Evolutionary conservation across 805 yeast species (phyloP).

Genomic region (Yamadazyma insecticola): DNA sequence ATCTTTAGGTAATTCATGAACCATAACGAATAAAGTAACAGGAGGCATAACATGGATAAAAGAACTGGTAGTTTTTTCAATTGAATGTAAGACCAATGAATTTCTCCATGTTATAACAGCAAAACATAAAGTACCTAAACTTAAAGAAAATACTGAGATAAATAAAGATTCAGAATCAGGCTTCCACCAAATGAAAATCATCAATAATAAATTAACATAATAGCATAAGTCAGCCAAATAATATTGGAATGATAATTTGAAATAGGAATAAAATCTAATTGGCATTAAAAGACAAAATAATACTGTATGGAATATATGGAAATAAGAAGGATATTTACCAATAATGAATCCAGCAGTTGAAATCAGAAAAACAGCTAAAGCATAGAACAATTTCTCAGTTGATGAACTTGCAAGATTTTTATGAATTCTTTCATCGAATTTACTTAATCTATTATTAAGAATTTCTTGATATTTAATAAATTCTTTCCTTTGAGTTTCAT

Average conservation of each 20-base stretch:
- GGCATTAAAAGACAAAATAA: conserved; percentile 70
- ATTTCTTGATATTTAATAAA: conserved; percentile 27
- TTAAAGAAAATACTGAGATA: conserved; percentile 78
- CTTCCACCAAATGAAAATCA: conserved; percentile 75
- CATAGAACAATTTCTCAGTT: conserved; percentile 75
- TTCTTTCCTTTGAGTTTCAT: conserved; percentile 18
- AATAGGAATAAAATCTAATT: conserved; percentile 75
- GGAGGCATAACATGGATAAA: conserved; percentile 93
- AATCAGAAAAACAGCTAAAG: conserved; percentile 62
- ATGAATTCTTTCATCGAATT: conserved; percentile 35
- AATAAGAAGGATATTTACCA: conserved; percentile 71
- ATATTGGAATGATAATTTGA: conserved; percentile 74
- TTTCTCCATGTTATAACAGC: conserved; percentile 97
- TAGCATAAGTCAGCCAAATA: conserved; percentile 92
- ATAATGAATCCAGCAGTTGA: conserved; percentile 71
- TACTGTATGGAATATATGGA: conserved; percentile 70
- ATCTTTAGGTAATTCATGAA: conserved; percentile 62
- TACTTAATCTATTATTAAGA: conserved; percentile 24
- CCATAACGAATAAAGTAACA: conserved; percentile 76
- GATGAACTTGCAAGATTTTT: conserved; percentile 28
- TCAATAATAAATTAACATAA: conserved; percentile 70
- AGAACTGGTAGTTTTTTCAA: conserved; percentile 88
- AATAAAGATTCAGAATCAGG: conserved; percentile 72
- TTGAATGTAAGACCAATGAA: conserved; percentile 83
- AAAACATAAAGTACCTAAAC: conserved; percentile 86